Conservation (phyloP, 2,329 filamentous ascomycete genomes). For the Hirsutella rhossiliensis region DNA sequence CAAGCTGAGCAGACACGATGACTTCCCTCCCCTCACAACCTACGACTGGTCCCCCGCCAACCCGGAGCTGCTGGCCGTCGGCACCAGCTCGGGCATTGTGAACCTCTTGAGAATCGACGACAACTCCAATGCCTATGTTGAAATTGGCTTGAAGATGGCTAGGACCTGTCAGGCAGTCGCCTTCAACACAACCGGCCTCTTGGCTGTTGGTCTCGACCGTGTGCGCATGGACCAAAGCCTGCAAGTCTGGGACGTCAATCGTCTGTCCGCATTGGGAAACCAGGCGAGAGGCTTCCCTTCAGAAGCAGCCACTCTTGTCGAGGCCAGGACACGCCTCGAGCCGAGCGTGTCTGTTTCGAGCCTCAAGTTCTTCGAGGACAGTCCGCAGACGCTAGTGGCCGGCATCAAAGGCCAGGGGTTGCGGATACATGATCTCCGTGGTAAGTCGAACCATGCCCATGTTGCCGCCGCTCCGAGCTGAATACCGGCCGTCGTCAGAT, state of each 20-base stretch:
- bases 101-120: constrained; percentile 64
- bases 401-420: constrained; percentile 67
- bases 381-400: constrained; percentile 61
- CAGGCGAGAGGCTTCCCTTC: constrained; percentile 36
- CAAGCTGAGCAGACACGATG: constrained; percentile 46
- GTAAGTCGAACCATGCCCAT: constrained; percentile 25
- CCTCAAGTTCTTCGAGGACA: constrained; percentile 69
- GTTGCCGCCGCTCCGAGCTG: not conserved
- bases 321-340: constrained; percentile 48
- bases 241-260: constrained; percentile 70
- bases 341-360: constrained; percentile 67
- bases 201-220: constrained; percentile 70
- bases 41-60: constrained; percentile 55
- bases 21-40: constrained; percentile 50
- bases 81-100: constrained; percentile 63
- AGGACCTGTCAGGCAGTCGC: constrained; percentile 72
- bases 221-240: constrained; percentile 73
- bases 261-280: constrained; percentile 38
- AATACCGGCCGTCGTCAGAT: constrained; percentile 20
- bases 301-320: constrained; percentile 35
- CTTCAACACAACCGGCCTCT: constrained; percentile 58
- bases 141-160: constrained; percentile 61
- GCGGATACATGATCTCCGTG: constrained; percentile 67
- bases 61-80: constrained; percentile 60
- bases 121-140: constrained; percentile 49